These are phyloP conservation scores for Incumbomyces delicatus DNA, from an alignment of 2,329 filamentous ascomycete genomes.

Conservation along the genomic window DNA sequence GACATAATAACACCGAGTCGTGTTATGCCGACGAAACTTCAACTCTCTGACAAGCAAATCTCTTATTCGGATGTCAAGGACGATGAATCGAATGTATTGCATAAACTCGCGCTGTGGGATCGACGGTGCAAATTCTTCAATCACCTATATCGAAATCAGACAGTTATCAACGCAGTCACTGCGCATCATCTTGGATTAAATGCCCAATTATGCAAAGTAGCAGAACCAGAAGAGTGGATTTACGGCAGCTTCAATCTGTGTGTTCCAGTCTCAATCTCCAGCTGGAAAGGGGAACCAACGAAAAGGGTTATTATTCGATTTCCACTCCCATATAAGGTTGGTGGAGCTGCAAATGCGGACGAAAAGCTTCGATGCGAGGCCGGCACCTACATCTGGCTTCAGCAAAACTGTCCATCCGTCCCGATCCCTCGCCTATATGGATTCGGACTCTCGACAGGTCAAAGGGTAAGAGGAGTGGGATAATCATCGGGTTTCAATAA, in stretches of 20 bases:
- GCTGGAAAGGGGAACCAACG: no score
- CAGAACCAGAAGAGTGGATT: constrained; percentile 6
- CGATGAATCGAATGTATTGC: constrained; percentile 7
- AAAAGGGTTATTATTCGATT: no score
- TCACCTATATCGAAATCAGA: constrained; percentile 5
- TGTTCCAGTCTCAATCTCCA: no score
- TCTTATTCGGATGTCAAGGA: constrained; percentile 9
- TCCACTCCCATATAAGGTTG: no score
- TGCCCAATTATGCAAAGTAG: constrained; percentile 12
- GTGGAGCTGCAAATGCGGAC: no score
- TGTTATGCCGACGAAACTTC: constrained; percentile 6
- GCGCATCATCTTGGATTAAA: constrained; percentile 10
- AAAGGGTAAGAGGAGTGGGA: constrained; percentile 7
- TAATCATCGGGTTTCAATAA: constrained; percentile 1
- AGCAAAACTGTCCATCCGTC: constrained; percentile 19
- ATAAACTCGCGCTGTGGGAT: constrained; percentile 1
- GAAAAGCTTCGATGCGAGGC: no score
- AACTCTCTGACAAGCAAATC: constrained; percentile 2
- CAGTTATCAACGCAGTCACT: constrained; percentile 6
- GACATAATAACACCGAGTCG: constrained; percentile 4
- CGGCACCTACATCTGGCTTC: no score
- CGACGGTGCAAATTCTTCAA: constrained; percentile 7
- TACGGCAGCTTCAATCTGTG: no score
- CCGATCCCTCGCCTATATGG: constrained; percentile 23
- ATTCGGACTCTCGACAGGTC: constrained; percentile 17